These are phyloP conservation scores for Silene uniflora DNA, from an alignment of 148 eudicot species.

Conservation along the genomic window DNA sequence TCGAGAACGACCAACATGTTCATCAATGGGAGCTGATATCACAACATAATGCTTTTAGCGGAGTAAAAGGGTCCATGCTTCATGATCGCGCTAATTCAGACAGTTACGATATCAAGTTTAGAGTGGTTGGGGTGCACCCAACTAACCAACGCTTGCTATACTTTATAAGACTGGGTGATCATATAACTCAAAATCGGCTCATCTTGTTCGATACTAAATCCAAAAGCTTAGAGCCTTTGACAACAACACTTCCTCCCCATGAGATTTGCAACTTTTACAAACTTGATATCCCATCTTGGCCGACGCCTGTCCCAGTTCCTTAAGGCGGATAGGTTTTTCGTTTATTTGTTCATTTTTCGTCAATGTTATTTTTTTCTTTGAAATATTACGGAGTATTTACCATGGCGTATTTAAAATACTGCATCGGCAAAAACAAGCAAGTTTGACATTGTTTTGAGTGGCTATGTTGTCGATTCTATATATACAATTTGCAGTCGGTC, in stretches of 20 bases:
- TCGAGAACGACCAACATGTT: not conserved
- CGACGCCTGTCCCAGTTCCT: not conserved
- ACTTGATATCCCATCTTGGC: not conserved
- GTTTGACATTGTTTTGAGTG: too few relatives aligned
- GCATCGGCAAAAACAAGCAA: too few relatives aligned
- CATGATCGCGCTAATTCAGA: not conserved
- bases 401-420: too few relatives aligned
- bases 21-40: not conserved
- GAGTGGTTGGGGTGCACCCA: not conserved
- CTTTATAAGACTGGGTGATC: not conserved
- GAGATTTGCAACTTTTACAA: not conserved
- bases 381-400: too few relatives aligned
- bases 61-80: too few relatives aligned
- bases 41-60: not conserved
- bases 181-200: not conserved
- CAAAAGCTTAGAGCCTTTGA: not conserved
- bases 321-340: too few relatives aligned
- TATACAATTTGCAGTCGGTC: too few relatives aligned
- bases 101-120: too few relatives aligned
- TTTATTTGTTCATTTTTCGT: too few relatives aligned
- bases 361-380: too few relatives aligned
- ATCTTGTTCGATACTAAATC: not conserved
- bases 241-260: not conserved
- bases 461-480: too few relatives aligned
- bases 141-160: not conserved